Evolutionary conservation across 495 filamentous ascomycete genomes (phyloP).

Genomic region (Amphirosellinia nigrospora): DNA sequence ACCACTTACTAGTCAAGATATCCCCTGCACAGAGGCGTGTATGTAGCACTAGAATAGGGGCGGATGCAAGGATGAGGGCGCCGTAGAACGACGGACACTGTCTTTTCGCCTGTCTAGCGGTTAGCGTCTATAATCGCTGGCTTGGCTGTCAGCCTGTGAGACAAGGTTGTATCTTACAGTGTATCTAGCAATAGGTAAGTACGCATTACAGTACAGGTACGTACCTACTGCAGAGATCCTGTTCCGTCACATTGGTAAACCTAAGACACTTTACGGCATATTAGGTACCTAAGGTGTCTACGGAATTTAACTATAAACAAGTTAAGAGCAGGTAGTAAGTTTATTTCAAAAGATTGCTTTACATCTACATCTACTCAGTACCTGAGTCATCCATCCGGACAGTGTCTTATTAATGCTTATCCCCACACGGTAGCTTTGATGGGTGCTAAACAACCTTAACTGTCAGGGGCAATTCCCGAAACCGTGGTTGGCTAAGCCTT

Average conservation of each 20-base stretch:
- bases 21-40: slow-evolving; percentile 19
- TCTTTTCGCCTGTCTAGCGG: not conserved
- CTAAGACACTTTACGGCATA: no score
- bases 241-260: no score
- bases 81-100: slow-evolving; percentile 2
- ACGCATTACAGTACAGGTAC: no score
- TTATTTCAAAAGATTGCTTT: not conserved
- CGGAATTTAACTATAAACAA: no score
- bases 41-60: slow-evolving; percentile 11
- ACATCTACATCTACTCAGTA: no score
- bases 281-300: not conserved
- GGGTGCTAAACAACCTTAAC: not conserved
- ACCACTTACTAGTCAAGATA: not conserved
- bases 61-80: not conserved
- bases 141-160: not conserved
- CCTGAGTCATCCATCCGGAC: no score
- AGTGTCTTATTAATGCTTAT: no score
- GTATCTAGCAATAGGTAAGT: no score
- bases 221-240: no score
- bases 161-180: not conserved
- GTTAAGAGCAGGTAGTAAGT: not conserved
- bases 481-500: slow-evolving; percentile 15
- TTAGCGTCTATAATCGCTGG: not conserved
- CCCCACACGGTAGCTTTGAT: not conserved
- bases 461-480: slow-evolving; percentile 12